phyloP scores from a whole-genome alignment of 148 eudicot species.

The Suaeda aralocaspica region DNA sequence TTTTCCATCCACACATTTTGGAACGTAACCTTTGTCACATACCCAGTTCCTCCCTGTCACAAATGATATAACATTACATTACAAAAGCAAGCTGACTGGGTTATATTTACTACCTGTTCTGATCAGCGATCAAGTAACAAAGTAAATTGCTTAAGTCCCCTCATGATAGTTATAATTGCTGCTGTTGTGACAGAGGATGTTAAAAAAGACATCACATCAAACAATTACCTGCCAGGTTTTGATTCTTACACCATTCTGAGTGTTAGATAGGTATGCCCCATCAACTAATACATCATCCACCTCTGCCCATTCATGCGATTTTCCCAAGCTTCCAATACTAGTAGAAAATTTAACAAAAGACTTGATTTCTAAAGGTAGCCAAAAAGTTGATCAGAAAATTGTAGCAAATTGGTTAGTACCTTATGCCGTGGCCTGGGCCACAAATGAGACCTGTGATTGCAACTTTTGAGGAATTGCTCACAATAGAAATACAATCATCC shows the following conservation, averaged over 20 bases:
- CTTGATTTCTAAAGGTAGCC: background rate
- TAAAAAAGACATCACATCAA: background rate
- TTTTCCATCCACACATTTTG: slow-evolving; percentile 65
- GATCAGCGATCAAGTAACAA: background rate
- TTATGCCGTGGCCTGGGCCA: slow-evolving; percentile 96
- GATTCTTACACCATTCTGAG: slow-evolving; percentile 85
- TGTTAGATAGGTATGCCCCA: slow-evolving; percentile 55
- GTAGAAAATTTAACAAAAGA: background rate
- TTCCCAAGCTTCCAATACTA: slow-evolving; percentile 94
- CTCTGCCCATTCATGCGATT: slow-evolving; percentile 38
- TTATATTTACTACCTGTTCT: background rate
- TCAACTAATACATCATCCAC: slow-evolving; percentile 59
- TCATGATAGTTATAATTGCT: background rate
- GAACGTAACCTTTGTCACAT: slow-evolving; percentile 54
- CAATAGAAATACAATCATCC: slow-evolving; percentile 92
- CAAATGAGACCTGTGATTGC: slow-evolving; percentile 45
- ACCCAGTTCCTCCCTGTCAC: slow-evolving; percentile 85
- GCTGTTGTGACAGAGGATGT: background rate
- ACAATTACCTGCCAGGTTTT: slow-evolving; percentile 93
- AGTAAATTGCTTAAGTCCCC: background rate
- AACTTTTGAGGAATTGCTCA: slow-evolving; percentile 64
- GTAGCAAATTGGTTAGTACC: slow-evolving; percentile 33
- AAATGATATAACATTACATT: background rate
- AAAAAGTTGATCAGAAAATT: background rate
- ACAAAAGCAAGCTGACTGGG: background rate